Percentiles rank a stretch among this genome's conserved stretches.
phyloP scores from a whole-genome alignment of 768 basidiomycete genomes.

The Aureoboletus auriporus region DNA sequence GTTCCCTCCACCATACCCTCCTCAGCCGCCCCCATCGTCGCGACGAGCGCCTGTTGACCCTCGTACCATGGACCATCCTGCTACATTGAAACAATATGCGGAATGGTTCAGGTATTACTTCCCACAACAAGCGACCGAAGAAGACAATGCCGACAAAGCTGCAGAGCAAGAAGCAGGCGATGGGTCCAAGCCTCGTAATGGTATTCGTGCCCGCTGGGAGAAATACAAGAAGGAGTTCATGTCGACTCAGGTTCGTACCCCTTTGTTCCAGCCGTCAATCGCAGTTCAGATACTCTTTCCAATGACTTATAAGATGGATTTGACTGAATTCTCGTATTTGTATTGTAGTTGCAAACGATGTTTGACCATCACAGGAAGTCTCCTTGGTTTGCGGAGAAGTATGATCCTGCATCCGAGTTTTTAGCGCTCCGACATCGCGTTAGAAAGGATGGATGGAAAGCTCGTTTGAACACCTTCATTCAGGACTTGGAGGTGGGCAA shows the following conservation, averaged over 20 bases:
- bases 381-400: slow-evolving; percentile 97
- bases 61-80: slow-evolving; percentile 77
- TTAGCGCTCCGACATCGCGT: slow-evolving; percentile 71
- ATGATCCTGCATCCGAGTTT: slow-evolving; percentile 74
- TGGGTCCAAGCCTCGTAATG: slow-evolving; percentile 78
- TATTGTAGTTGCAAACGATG: slow-evolving; percentile 86
- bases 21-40: slow-evolving; percentile 40
- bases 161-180: slow-evolving; percentile 82
- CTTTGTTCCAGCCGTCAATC: slow-evolving; percentile 10
- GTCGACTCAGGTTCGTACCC: slow-evolving; percentile 73
- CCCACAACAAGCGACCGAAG: slow-evolving; percentile 73
- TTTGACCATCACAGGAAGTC: slow-evolving; percentile 93
- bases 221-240: slow-evolving; percentile 92
- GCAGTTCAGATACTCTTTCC: slow-evolving; percentile 13
- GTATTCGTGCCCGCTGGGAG: slow-evolving; percentile 83
- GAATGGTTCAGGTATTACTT: slow-evolving; percentile 83
- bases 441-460: slow-evolving; percentile 82
- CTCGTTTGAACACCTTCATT: slow-evolving; percentile 66
- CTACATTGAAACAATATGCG: slow-evolving; percentile 77
- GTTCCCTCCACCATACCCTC: slow-evolving; percentile 34
- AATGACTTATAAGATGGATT: slow-evolving; percentile 5
- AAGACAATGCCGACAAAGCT: slow-evolving; percentile 80
- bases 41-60: slow-evolving; percentile 74
- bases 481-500: slow-evolving; percentile 80
- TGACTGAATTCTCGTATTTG: slow-evolving; percentile 30